Evolutionary conservation across 2,329 filamentous ascomycete species (phyloP).

Genomic region (Paecilomyces variotii): DNA sequence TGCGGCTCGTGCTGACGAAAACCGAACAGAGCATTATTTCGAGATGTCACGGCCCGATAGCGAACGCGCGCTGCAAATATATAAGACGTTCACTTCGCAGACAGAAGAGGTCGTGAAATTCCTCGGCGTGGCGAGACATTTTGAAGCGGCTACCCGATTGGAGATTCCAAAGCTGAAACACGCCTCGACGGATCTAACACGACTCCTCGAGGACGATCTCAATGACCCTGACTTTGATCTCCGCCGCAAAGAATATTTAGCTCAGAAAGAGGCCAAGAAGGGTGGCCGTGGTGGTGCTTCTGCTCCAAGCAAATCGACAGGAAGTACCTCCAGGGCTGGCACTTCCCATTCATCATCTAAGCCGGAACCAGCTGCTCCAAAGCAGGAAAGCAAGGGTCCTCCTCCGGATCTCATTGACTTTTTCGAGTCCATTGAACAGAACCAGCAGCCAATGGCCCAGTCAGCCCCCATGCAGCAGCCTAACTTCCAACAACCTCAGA

Average conservation of each 20-base stretch:
- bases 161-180: constrained; percentile 97
- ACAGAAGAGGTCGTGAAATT: constrained; percentile 91
- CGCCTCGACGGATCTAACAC: constrained; percentile 82
- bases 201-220: constrained; percentile 87
- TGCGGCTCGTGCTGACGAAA: background rate
- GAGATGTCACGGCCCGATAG: constrained; percentile 95
- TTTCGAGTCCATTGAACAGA: constrained; percentile 86
- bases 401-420: constrained; percentile 80
- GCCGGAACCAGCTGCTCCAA: constrained; percentile 21
- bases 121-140: constrained; percentile 75
- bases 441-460: constrained; percentile 44
- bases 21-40: constrained; percentile 74
- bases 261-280: constrained; percentile 69
- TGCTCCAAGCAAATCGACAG: constrained; percentile 18
- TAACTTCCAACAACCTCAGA: constrained; percentile 15
- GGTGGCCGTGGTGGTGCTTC: constrained; percentile 34
- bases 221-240: constrained; percentile 92
- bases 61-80: constrained; percentile 82
- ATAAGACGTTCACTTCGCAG: constrained; percentile 83
- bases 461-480: constrained; percentile 32
- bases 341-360: constrained; percentile 14
- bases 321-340: constrained; percentile 20
- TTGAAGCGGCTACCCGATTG: constrained; percentile 83
- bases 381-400: constrained; percentile 27
- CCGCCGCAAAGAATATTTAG: constrained; percentile 83